These are phyloP conservation scores for Datisca glomerata DNA, from an alignment of 306 rosid genomes.

Conservation along the genomic window DNA sequence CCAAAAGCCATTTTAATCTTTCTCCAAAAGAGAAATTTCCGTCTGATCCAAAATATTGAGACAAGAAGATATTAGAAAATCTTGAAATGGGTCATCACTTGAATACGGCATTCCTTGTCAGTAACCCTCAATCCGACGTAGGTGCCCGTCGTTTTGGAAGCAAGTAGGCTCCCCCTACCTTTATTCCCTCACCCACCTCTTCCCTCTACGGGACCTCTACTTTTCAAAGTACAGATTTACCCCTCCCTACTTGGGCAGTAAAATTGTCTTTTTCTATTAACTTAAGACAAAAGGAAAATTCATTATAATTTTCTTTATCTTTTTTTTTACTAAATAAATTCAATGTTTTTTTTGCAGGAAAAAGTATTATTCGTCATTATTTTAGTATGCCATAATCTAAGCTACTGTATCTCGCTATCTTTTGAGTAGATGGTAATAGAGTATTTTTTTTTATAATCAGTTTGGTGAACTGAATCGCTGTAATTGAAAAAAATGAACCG, in stretches of 20 bases:
- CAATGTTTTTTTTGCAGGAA: too few relatives aligned
- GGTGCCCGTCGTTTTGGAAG: slow-evolving; percentile 61
- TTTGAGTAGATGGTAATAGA: too few relatives aligned
- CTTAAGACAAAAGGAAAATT: too few relatives aligned
- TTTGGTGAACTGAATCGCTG: too few relatives aligned
- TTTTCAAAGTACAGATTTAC: slow-evolving; percentile 4
- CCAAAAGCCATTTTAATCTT: not conserved
- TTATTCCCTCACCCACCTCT: slow-evolving; percentile 45
- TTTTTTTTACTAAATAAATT: not conserved
- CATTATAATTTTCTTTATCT: not conserved
- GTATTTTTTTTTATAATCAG: too few relatives aligned
- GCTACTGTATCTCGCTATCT: too few relatives aligned
- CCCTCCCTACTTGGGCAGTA: too few relatives aligned
- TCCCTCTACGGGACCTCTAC: not conserved
- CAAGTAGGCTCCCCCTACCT: slow-evolving; percentile 49
- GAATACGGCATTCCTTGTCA: slow-evolving; percentile 75
- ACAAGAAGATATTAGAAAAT: slow-evolving; percentile 50
- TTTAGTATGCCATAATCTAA: too few relatives aligned
- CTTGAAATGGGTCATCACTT: slow-evolving; percentile 44
- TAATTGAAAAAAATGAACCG: too few relatives aligned
- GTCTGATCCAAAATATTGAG: slow-evolving; percentile 27
- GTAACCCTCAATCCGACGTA: slow-evolving; percentile 44
- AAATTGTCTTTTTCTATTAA: too few relatives aligned
- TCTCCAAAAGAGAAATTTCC: slow-evolving; percentile 11
- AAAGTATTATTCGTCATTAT: too few relatives aligned